Percentiles rank a stretch among this genome's conserved stretches.
Conservation (phyloP, 305 asterid genomes). For the Solanum aculeatissimum region DNA sequence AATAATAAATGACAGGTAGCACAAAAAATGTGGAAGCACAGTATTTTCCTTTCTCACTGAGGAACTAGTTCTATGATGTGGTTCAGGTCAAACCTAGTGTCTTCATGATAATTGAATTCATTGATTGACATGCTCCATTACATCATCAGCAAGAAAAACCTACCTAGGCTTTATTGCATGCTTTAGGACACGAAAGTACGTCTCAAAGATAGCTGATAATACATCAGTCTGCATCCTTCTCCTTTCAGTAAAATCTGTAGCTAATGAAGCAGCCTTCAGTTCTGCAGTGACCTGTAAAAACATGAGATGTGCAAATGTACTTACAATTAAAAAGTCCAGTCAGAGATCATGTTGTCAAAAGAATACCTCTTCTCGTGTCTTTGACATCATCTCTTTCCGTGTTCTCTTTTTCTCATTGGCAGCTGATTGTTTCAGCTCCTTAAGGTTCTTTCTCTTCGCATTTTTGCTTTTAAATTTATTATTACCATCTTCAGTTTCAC, state of each 20-base stretch:
- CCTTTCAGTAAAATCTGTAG: conserved; percentile 69
- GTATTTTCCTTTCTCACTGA: not conserved
- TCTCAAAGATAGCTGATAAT: conserved; percentile 66
- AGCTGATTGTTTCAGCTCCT: conserved; percentile 48
- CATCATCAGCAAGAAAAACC: conserved; percentile 6
- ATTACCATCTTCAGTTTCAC: conserved; percentile 36
- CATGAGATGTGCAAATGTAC: conserved; percentile 4
- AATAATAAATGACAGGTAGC: not conserved
- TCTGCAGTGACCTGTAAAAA: conserved; percentile 70
- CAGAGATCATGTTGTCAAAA: not conserved
- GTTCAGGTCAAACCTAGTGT: not conserved
- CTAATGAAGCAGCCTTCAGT: conserved; percentile 64
- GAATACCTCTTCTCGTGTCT: conserved; percentile 80
- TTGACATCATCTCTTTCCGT: conserved; percentile 50
- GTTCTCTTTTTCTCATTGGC: conserved; percentile 56
- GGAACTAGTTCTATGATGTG: not conserved
- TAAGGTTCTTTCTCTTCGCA: conserved; percentile 38
- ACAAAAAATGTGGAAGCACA: not conserved
- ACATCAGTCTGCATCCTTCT: conserved; percentile 75
- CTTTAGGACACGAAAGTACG: conserved; percentile 73
- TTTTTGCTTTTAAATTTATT: conserved; percentile 39
- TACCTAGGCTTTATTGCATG: conserved; percentile 46
- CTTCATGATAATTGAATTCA: not conserved
- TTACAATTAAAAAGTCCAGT: not conserved
- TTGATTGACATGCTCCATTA: not conserved